Conservation (phyloP, 2,329 filamentous ascomycete species). For the Ustilaginoidea virens region DNA sequence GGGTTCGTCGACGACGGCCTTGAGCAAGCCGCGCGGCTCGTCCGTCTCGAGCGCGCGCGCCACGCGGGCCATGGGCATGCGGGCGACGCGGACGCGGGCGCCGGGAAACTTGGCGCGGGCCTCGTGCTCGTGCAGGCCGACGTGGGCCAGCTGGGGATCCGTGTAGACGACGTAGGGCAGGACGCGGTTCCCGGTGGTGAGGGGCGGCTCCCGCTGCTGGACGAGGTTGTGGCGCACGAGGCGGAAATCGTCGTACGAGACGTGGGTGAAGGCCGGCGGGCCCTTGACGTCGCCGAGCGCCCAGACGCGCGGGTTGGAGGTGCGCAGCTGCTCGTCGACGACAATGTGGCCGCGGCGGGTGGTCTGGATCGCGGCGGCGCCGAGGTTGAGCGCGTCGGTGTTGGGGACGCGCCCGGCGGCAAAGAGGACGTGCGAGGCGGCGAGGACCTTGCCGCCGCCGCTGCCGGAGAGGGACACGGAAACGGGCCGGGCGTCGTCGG, state of each 20-base stretch:
- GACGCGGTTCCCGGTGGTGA: slow-evolving; percentile 4
- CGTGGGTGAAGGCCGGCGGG: slow-evolving; percentile 37
- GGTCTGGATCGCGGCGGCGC: too few relatives aligned
- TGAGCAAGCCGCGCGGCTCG: slow-evolving; percentile 36
- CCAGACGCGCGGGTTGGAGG: slow-evolving; percentile 25
- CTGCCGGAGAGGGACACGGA: too few relatives aligned
- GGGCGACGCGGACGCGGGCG: slow-evolving; percentile 24
- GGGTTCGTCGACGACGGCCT: slow-evolving; percentile 31
- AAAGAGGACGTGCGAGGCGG: slow-evolving; percentile 31
- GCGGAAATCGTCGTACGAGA: slow-evolving; percentile 40
- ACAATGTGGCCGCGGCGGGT: too few relatives aligned
- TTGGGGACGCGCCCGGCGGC: slow-evolving; percentile 35
- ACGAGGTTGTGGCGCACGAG: slow-evolving; percentile 31
- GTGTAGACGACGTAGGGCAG: slow-evolving; percentile 34
- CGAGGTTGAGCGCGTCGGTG: slow-evolving; percentile 27
- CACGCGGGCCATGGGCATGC: slow-evolving; percentile 36
- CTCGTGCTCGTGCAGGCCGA: slow-evolving; percentile 30
- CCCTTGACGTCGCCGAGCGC: slow-evolving; percentile 37
- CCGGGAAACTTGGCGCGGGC: slow-evolving; percentile 6
- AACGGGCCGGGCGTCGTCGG: too few relatives aligned
- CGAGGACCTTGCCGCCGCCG: slow-evolving; percentile 9
- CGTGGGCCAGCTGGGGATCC: slow-evolving; percentile 36
- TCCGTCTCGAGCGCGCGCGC: slow-evolving; percentile 34
- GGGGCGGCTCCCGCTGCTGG: slow-evolving; percentile 1
- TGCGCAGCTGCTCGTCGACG: slow-evolving; percentile 28